A percentile compares a stretch with the other conserved stretches of the same genome.
Evolutionary conservation across 331 rosid species (phyloP).

Genomic region (Pyracantha coccinea): DNA sequence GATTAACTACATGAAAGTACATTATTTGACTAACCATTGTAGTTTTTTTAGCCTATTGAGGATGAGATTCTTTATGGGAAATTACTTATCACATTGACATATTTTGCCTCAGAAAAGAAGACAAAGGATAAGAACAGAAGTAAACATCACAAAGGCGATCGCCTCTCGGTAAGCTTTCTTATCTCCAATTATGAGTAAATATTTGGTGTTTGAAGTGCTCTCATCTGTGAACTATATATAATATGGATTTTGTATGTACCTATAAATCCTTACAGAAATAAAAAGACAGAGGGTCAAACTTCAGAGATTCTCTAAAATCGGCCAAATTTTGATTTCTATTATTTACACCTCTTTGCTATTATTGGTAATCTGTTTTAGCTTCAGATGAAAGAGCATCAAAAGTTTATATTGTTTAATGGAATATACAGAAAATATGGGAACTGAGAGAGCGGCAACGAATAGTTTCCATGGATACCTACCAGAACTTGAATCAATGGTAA

Average conservation of each 20-base stretch:
- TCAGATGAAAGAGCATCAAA: neutral
- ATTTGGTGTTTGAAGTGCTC: no score
- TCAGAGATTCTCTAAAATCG: neutral
- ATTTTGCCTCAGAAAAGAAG: conserved; percentile 54
- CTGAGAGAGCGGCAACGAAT: neutral
- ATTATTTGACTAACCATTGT: neutral
- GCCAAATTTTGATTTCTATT: neutral
- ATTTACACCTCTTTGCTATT: neutral
- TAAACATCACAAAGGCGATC: conserved; percentile 42
- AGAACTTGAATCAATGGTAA: no score
- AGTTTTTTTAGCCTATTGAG: neutral
- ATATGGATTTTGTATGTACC: no score
- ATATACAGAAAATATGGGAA: neutral
- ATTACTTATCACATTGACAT: conserved; percentile 1
- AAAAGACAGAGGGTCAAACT: no score
- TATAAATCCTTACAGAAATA: no score
- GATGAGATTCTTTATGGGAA: conserved; percentile 1
- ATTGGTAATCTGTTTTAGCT: neutral
- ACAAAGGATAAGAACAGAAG: conserved; percentile 55
- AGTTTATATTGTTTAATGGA: no score
- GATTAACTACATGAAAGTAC: neutral
- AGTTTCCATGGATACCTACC: neutral
- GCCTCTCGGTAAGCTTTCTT: conserved; percentile 40
- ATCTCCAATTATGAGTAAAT: neutral
- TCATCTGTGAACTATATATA: no score